Evolutionary conservation across 345 rosid genomes (phyloP).

Genomic region (Murraya paniculata): DNA sequence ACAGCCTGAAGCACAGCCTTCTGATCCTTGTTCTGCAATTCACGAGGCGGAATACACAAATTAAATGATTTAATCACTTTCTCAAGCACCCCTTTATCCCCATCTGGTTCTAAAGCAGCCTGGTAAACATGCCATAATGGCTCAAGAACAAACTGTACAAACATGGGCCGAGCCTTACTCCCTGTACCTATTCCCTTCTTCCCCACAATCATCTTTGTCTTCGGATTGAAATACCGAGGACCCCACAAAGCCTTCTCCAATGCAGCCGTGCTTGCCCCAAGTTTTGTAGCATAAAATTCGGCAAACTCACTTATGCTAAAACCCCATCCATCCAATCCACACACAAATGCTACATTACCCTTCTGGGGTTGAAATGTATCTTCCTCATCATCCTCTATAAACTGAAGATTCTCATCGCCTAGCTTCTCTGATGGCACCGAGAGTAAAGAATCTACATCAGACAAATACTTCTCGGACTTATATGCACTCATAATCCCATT

Average conservation of each 20-base stretch:
- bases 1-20: slow-evolving; percentile 77
- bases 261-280: slow-evolving; percentile 61
- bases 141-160: slow-evolving; percentile 94
- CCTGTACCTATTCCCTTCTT: slow-evolving; percentile 59
- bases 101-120: slow-evolving; percentile 66
- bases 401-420: slow-evolving; percentile 56
- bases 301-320: slow-evolving; percentile 75
- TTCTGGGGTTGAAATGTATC: slow-evolving; percentile 92
- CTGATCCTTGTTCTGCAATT: slow-evolving; percentile 83
- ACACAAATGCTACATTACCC: slow-evolving; percentile 85
- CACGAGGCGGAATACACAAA: slow-evolving; percentile 71
- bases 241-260: slow-evolving; percentile 90
- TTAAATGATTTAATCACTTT: slow-evolving; percentile 74
- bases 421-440: slow-evolving; percentile 48
- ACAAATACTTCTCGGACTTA: slow-evolving; percentile 85
- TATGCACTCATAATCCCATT: slow-evolving; percentile 81
- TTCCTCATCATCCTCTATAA: slow-evolving; percentile 87
- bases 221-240: slow-evolving; percentile 66
- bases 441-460: slow-evolving; percentile 87
- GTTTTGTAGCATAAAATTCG: slow-evolving; percentile 71
- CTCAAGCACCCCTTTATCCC: slow-evolving; percentile 55
- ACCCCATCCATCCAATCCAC: slow-evolving; percentile 97
- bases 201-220: slow-evolving; percentile 84
- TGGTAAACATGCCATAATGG: slow-evolving; percentile 90
- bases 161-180: slow-evolving; percentile 81